Evolutionary conservation across 768 basidiomycete species (phyloP), one percentile per base, ranked within the genome.

Genomic region (Termitomyces sp.): DNA sequence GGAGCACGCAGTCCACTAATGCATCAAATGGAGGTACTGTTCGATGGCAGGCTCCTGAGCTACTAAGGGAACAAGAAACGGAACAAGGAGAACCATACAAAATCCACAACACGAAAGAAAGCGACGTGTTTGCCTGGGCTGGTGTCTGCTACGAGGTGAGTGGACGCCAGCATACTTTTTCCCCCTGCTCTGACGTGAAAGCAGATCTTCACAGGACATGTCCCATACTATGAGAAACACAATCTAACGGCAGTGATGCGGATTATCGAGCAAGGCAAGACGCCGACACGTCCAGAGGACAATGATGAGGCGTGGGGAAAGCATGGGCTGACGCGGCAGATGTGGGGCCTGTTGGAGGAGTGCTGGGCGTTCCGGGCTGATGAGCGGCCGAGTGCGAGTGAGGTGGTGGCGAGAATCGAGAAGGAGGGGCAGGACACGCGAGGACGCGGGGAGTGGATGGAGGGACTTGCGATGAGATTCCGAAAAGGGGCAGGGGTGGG

Each of bases 91-190:
- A 14, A 14, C 35, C 13, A 36, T 5, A 10, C 35, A 1, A 14
- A 2, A 1, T 11, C 9, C 5, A 49, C 18, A 56, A 56, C 33
- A 56, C 36, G 1, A 56, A 43, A 26, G 56, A 33, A 28, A 56
- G 56, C 16, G 56, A 56, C 3, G 56, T 56, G 18, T 56, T 56
- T 51, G 56, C 49, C 0, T 56, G 56, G 56, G 56, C 40, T 8
- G 0, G 16, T 14, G 18, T 56, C 4, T 56, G 56, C 35, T 56
- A 56, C 9, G 56, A 56, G 56, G 56, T 56, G 40, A 10, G 14
- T n/a, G 16, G 14, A 11, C 8, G 26, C 24, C 16, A 26, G 26
- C 16, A 16, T 16, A 5, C 14, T 14, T 13, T 20, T 16, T 30
- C 6, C 38, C 22, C 7, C 8, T 47, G 46, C 35, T 36, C 14